Evolutionary conservation across 805 yeast genomes (phyloP).

Genomic region (Schwanniomyces vanrijiae): DNA sequence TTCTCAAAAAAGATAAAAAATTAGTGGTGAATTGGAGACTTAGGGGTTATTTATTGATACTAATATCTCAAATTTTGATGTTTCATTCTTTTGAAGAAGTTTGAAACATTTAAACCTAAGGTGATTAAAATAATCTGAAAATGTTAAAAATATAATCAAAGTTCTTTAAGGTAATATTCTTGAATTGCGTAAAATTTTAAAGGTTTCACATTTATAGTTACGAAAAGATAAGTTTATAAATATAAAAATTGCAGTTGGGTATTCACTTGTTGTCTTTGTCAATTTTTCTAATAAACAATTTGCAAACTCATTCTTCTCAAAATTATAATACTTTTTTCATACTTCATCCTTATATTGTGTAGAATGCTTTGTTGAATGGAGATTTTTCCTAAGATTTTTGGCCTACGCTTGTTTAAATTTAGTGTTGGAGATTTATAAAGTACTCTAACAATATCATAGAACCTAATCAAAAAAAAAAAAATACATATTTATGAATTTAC

Average conservation of each 20-base stretch:
- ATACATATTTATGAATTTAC: background rate
- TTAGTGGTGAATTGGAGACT: constrained; percentile 44
- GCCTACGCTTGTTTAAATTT: constrained; percentile 62
- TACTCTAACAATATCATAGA: too few relatives aligned
- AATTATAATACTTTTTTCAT: constrained; percentile 72
- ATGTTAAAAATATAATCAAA: constrained; percentile 60
- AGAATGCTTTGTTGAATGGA: constrained; percentile 89
- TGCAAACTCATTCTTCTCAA: constrained; percentile 66
- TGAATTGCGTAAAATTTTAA: constrained; percentile 47
- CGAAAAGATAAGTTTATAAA: constrained; percentile 70
- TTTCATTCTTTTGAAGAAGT: constrained; percentile 73
- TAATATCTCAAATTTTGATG: constrained; percentile 74
- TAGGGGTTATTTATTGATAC: constrained; percentile 80
- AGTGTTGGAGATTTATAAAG: constrained; percentile 79
- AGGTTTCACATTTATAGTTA: constrained; percentile 70
- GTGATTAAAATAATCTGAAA: constrained; percentile 61
- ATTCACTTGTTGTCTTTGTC: constrained; percentile 74
- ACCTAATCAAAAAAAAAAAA: background rate
- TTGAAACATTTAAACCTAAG: constrained; percentile 79
- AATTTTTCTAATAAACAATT: constrained; percentile 47
- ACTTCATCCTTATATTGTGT: constrained; percentile 94
- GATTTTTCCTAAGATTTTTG: constrained; percentile 59
- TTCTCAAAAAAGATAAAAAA: constrained; percentile 58
- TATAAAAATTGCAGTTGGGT: constrained; percentile 64
- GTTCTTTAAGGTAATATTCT: constrained; percentile 51